phyloP scores from a whole-genome alignment of 305 asterid species.

The Caryopteris hybrid region DNA sequence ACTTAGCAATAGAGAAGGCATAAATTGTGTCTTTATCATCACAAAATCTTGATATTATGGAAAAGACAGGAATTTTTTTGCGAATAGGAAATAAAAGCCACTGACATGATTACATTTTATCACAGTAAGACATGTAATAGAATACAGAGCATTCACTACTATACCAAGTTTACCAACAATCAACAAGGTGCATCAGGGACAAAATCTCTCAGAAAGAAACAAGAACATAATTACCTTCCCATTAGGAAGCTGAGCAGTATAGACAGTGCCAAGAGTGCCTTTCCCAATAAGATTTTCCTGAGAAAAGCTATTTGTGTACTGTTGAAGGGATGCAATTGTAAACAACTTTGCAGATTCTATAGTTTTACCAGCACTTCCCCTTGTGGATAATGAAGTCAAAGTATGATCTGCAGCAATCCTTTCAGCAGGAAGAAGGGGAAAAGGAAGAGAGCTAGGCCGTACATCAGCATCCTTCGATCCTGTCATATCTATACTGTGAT shows the following conservation, averaged over 20 bases:
- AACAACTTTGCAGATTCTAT: conserved; percentile 42
- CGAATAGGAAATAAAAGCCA: not conserved
- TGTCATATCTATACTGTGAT: conserved; percentile 46
- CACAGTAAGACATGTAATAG: not conserved
- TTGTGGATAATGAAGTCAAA: conserved; percentile 37
- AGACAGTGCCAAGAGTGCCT: conserved; percentile 77
- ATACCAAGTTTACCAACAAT: not conserved
- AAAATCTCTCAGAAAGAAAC: not conserved
- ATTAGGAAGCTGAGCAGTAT: conserved; percentile 65
- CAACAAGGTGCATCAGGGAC: too few relatives aligned
- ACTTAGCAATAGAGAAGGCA: too few relatives aligned
- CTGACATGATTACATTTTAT: not conserved
- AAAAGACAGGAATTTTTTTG: too few relatives aligned
- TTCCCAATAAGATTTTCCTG: conserved; percentile 77
- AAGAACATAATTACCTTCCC: conserved; percentile 48
- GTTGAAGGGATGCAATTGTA: conserved; percentile 80
- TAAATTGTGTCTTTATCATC: too few relatives aligned
- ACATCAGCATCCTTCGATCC: conserved; percentile 20
- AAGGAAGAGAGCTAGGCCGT: conserved; percentile 51
- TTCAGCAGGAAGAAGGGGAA: conserved; percentile 58
- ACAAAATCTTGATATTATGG: too few relatives aligned
- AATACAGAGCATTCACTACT: not conserved
- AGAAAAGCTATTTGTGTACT: conserved; percentile 81
- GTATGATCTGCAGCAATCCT: conserved; percentile 57
- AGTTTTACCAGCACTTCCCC: conserved; percentile 27